Conservation (phyloP, 2,329 filamentous ascomycete genomes). For the Penicillium sp. region DNA sequence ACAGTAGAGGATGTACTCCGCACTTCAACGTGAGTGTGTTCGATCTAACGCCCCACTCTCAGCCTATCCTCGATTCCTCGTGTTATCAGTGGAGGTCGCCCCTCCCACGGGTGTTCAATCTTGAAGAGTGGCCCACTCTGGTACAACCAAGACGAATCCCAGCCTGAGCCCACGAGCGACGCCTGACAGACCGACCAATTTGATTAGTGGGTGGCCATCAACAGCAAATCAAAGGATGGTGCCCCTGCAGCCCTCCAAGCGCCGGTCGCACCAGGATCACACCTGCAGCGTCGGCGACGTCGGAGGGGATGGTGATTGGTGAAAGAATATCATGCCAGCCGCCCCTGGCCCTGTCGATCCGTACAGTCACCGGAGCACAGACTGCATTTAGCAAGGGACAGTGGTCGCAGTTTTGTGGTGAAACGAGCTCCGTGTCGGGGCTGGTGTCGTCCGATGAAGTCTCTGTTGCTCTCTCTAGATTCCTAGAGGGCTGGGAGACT, state of each 20-base stretch:
- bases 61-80: background rate
- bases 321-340: slow-evolving; percentile 1
- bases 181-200: background rate
- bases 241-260: slow-evolving; percentile 15
- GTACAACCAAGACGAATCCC: background rate
- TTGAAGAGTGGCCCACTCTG: slow-evolving; percentile 3
- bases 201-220: background rate
- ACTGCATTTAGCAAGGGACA: slow-evolving; percentile 15
- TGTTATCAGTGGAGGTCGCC: background rate
- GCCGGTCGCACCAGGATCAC: slow-evolving; percentile 20
- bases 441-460: background rate
- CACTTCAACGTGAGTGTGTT: background rate
- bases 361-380: slow-evolving; percentile 16
- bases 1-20: too few species aligned
- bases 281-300: slow-evolving; percentile 11
- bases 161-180: background rate
- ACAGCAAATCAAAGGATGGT: slow-evolving; percentile 11
- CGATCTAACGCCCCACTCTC: background rate
- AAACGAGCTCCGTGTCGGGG: slow-evolving; percentile 18
- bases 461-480: background rate
- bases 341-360: slow-evolving; percentile 20
- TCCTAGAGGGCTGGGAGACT: too few species aligned
- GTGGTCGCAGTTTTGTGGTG: slow-evolving; percentile 14
- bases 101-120: slow-evolving; percentile 3
- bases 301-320: slow-evolving; percentile 19